These are phyloP conservation scores for Lactarius akahatsu DNA, from an alignment of 768 basidiomycete species.

Conservation along the genomic window DNA sequence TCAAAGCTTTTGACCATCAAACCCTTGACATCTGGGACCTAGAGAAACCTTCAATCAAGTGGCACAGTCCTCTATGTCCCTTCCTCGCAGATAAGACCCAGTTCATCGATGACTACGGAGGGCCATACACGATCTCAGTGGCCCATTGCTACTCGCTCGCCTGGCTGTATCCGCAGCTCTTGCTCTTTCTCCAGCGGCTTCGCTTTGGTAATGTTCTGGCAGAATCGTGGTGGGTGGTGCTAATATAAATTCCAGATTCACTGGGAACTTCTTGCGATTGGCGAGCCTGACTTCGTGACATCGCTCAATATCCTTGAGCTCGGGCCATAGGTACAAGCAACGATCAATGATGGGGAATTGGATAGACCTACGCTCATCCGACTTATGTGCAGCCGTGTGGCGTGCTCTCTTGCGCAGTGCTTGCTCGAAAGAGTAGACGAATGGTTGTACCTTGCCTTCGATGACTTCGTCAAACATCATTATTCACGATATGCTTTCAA, in stretches of 20 bases:
- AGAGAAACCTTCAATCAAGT: constrained; percentile 45
- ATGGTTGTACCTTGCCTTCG: constrained; percentile 50
- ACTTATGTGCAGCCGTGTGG: constrained; percentile 49
- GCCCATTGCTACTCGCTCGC: constrained; percentile 3
- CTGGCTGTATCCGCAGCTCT: constrained; percentile 14
- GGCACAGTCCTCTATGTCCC: constrained; percentile 40
- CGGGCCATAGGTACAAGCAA: constrained; percentile 16
- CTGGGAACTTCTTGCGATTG: constrained; percentile 17
- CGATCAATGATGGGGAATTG: constrained; percentile 20
- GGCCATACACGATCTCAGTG: constrained; percentile 43
- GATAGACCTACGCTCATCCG: constrained; percentile 19
- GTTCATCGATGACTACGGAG: constrained; percentile 52
- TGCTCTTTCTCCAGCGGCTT: constrained; percentile 15
- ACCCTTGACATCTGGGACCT: constrained; percentile 74
- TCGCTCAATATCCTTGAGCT: neutral
- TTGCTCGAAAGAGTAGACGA: constrained; percentile 44
- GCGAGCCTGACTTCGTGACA: constrained; percentile 1
- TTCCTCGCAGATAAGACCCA: constrained; percentile 49
- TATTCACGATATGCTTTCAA: constrained; percentile 65
- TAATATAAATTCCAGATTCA: constrained; percentile 16
- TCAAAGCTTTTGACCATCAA: constrained; percentile 49
- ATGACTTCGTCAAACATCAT: constrained; percentile 56
- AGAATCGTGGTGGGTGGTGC: neutral
- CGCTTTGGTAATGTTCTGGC: constrained; percentile 14
- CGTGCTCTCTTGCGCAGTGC: constrained; percentile 49